Evolutionary conservation across 345 rosid genomes (phyloP).

Genomic region (Acer campestre): DNA sequence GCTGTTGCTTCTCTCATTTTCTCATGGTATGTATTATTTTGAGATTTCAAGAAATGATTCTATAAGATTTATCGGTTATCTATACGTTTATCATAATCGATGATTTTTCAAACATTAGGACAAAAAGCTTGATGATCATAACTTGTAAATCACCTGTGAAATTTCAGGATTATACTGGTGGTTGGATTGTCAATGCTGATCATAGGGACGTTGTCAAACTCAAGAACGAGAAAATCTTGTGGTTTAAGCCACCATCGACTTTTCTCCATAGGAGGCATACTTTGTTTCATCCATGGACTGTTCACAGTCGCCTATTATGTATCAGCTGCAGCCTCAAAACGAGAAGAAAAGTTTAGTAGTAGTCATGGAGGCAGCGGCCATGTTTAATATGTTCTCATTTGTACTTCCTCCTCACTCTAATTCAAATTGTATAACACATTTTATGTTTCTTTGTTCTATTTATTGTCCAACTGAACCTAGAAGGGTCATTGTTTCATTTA

Average conservation of each 20-base stretch:
- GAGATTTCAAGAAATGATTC: neutral
- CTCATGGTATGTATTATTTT: constrained; percentile 54
- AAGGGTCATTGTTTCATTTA: neutral
- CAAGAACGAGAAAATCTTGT: constrained; percentile 68
- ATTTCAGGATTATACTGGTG: constrained; percentile 64
- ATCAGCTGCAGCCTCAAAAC: constrained; percentile 64
- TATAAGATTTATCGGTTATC: neutral
- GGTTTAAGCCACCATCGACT: constrained; percentile 64
- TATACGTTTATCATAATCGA: too few relatives aligned
- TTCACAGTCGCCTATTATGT: constrained; percentile 68
- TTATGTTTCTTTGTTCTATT: neutral
- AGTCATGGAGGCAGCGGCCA: neutral
- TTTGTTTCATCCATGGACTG: constrained; percentile 84
- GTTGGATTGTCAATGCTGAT: constrained; percentile 76
- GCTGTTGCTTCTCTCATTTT: constrained; percentile 79
- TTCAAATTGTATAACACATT: neutral
- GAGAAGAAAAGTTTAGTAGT: constrained; percentile 30
- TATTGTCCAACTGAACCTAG: neutral
- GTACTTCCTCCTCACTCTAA: too few relatives aligned
- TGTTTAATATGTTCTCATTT: neutral
- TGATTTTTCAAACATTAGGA: too few relatives aligned
- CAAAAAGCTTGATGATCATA: too few relatives aligned
- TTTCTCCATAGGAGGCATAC: constrained; percentile 68
- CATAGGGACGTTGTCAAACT: constrained; percentile 61
- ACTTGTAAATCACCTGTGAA: neutral